Base-by-base conservation (phyloP, 805 yeast species). In the Torulaspora delbrueckii region DNA sequence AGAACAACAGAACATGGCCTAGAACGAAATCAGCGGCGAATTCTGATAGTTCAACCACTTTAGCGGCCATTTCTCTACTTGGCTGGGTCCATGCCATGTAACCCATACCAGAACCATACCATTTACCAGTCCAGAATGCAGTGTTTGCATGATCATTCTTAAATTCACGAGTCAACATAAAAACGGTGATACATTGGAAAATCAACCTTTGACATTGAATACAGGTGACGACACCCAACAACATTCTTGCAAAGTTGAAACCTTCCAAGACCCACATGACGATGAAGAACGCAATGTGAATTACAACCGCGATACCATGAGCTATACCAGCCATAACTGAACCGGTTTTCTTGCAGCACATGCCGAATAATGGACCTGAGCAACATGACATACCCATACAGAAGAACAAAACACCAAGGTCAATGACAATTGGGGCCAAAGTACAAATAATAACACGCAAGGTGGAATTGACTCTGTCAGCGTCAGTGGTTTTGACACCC, bases 81-180 rank as follows among this genome's bases (percentile, higher is more conserved):
- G 99, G 99, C 74, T 91, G 98, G 27, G 98, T 83, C 76, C 86
- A 79, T 16, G 97, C 96, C 78, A 84, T 81, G 80, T 83, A 81
- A 49, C 98, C 99, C 69, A 91, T 72, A 63, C 96, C 93, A 50
- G 86, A 76, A 48, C 95, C 93, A 68, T 90, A 89, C 99, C 99
- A 93, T 71, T 89, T 90, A 77, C 99, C 99, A 47, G 96, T 86
- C 99, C 99, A 93, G 95, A 95, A 93, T 24, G 99, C 98, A 58
- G 95, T 85, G 74, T 93, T 93, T 30, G 98, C 76, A 64, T 83
- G 87, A 71, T 91, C 97, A 60, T 86, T 86, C 82, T 88, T 88
- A 76, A 89, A 89, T 73, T 93, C 99, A 75, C 99, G 82, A 43
- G 97, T 87, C 64, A 95, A 75, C 69, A 82, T 72, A 55, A 80